These are phyloP conservation scores for Didymella lethalis DNA, from an alignment of 2,329 filamentous ascomycete species.

Conservation along the genomic window DNA sequence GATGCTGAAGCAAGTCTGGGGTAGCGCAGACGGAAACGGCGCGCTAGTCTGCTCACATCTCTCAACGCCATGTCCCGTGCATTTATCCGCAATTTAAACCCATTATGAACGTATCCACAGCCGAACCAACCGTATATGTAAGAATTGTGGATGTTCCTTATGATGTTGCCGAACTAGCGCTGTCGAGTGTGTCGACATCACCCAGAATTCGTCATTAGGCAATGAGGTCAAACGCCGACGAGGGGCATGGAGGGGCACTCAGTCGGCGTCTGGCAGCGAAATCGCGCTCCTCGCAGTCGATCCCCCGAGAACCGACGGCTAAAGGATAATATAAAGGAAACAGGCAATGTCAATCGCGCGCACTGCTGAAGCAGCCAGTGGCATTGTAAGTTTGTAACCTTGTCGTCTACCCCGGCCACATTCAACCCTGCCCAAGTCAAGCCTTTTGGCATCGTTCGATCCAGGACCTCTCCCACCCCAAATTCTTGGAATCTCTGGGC, in stretches of 20 bases:
- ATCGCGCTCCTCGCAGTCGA: constrained; percentile 7
- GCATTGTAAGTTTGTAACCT: constrained; percentile 1
- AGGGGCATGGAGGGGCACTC: constrained; percentile 9
- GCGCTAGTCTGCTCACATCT: constrained; percentile 11
- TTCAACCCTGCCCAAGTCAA: constrained; percentile 6
- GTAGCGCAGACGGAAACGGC: constrained; percentile 6
- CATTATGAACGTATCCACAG: constrained; percentile 8
- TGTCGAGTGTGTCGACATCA: background rate
- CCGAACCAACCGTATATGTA: constrained; percentile 6
- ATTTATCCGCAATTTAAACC: constrained; percentile 22
- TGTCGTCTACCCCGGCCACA: background rate
- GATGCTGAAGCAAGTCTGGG: constrained; percentile 16
- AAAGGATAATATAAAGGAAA: constrained; percentile 21
- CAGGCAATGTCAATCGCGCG: constrained; percentile 14
- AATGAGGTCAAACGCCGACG: constrained; percentile 6
- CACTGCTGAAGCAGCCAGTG: constrained; percentile 13
- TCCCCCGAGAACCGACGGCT: constrained; percentile 20
- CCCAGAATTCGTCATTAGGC: constrained; percentile 5
- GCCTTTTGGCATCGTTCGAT: constrained; percentile 19
- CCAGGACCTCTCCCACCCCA: constrained; percentile 7
- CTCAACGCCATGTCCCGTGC: constrained; percentile 2
- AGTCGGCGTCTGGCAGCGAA: constrained; percentile 8
- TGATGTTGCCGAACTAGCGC: constrained; percentile 9
- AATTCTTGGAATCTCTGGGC: constrained; percentile 13
- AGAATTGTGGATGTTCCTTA: constrained; percentile 8